These are phyloP conservation scores for Eucalyptus rudis DNA, from an alignment of 345 rosid species.

Conservation along the genomic window DNA sequence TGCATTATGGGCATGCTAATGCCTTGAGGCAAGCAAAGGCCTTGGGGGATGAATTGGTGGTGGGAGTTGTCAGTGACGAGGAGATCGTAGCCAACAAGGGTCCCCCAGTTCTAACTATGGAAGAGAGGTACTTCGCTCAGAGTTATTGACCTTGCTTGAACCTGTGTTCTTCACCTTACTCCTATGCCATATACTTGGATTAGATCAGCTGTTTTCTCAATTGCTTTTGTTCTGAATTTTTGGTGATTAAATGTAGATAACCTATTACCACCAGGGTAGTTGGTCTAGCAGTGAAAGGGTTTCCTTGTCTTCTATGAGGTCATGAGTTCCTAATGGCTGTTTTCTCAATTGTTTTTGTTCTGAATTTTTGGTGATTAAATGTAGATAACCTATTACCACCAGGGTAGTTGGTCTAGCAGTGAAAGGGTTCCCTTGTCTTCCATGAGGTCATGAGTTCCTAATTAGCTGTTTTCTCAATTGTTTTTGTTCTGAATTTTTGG, in stretches of 20 bases:
- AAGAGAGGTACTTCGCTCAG: slow-evolving; percentile 47
- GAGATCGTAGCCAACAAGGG: slow-evolving; percentile 91
- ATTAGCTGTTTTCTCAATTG: too few species aligned
- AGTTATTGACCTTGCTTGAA: background rate
- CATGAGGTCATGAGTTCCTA: background rate
- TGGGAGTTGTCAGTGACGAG: slow-evolving; percentile 87
- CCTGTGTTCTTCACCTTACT: background rate
- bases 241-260: background rate
- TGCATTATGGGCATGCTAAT: slow-evolving; percentile 96
- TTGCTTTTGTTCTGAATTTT: background rate
- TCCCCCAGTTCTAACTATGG: slow-evolving; percentile 84
- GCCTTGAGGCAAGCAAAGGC: slow-evolving; percentile 87
- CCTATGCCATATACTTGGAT: background rate
- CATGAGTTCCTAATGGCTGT: background rate
- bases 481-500: too few species aligned
- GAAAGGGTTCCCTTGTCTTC: background rate
- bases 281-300: background rate
- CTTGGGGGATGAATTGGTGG: slow-evolving; percentile 86
- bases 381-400: background rate
- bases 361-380: background rate
- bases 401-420: background rate
- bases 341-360: background rate
- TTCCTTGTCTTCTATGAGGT: background rate
- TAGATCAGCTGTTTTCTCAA: background rate
- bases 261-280: background rate